Evolutionary conservation across 768 basidiomycete species (phyloP).

Genomic region (Antrodiella citrinella): DNA sequence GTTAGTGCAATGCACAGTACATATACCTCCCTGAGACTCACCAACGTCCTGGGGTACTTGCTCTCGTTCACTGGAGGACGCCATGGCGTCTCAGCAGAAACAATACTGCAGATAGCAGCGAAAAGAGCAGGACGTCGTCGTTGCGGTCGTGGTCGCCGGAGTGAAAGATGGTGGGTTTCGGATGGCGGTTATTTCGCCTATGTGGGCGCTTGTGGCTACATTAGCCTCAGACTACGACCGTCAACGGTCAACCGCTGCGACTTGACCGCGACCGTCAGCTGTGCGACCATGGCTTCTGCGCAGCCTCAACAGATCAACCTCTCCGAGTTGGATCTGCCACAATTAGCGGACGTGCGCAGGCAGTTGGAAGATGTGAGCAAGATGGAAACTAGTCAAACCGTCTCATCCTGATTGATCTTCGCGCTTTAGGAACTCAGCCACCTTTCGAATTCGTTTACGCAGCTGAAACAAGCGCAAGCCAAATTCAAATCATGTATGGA

Average conservation of each 20-base stretch:
- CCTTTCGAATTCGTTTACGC: conserved; percentile 84
- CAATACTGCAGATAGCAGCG: neutral
- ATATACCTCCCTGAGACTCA: conserved; percentile 22
- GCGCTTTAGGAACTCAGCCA: conserved; percentile 85
- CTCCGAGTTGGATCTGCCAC: conserved; percentile 74
- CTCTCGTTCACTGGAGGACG: neutral
- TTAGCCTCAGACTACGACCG: neutral
- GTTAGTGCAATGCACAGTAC: neutral
- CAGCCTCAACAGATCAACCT: conserved; percentile 71
- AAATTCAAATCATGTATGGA: conserved; percentile 88
- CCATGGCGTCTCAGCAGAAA: too few species aligned
- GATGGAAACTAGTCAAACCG: too few species aligned
- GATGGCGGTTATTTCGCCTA: neutral
- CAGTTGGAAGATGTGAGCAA: conserved; percentile 87
- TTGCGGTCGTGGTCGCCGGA: neutral
- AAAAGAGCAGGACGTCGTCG: neutral
- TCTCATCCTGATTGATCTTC: neutral
- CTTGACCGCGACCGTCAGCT: neutral
- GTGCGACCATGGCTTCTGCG: conserved; percentile 17
- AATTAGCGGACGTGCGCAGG: conserved; percentile 81
- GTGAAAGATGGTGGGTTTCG: neutral
- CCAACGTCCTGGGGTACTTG: conserved; percentile 48
- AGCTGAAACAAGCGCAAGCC: conserved; percentile 86
- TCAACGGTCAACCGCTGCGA: neutral
- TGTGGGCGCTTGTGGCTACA: neutral